These are phyloP conservation scores for Stenocarpella maydis DNA, from an alignment of 2,329 filamentous ascomycete genomes.

Conservation along the genomic window DNA sequence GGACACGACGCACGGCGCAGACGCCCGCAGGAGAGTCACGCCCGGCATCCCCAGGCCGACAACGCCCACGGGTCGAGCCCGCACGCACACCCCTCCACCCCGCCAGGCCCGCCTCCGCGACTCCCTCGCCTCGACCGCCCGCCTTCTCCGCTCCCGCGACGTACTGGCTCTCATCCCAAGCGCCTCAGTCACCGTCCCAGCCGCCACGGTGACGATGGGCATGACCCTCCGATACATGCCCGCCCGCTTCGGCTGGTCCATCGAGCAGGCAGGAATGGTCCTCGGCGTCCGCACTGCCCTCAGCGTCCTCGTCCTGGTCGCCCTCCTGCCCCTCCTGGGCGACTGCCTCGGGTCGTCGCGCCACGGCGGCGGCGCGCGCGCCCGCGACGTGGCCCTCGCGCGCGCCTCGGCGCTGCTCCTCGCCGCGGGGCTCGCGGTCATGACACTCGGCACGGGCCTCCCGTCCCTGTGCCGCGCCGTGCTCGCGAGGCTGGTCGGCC, in stretches of 20 bases:
- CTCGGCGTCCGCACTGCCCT: conserved; percentile 18
- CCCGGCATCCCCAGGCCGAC: background rate
- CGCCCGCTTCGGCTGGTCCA: conserved; percentile 26
- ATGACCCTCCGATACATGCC: conserved; percentile 27
- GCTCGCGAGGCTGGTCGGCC: background rate
- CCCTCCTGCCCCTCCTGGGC: conserved; percentile 8
- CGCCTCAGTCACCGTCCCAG: conserved; percentile 19
- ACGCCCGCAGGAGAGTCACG: background rate
- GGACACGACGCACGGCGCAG: background rate
- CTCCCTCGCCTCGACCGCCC: background rate
- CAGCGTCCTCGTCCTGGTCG: conserved; percentile 24
- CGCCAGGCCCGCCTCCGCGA: background rate
- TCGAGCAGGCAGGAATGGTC: conserved; percentile 19
- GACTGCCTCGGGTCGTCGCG: background rate
- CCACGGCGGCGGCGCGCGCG: background rate
- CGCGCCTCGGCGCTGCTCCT: conserved; percentile 21
- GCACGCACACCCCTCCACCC: background rate
- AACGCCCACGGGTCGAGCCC: background rate
- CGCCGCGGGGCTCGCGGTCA: conserved; percentile 24
- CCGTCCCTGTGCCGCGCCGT: conserved; percentile 29
- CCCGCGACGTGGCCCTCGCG: conserved; percentile 18
- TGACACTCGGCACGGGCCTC: conserved; percentile 29
- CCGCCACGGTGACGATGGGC: conserved; percentile 11
- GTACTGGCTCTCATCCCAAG: conserved; percentile 3
- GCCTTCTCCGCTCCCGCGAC: conserved; percentile 1